A percentile compares a stretch with the other conserved stretches of the same genome.
phyloP scores from a whole-genome alignment of 306 rosid genomes.

The Lotus japonicus region DNA sequence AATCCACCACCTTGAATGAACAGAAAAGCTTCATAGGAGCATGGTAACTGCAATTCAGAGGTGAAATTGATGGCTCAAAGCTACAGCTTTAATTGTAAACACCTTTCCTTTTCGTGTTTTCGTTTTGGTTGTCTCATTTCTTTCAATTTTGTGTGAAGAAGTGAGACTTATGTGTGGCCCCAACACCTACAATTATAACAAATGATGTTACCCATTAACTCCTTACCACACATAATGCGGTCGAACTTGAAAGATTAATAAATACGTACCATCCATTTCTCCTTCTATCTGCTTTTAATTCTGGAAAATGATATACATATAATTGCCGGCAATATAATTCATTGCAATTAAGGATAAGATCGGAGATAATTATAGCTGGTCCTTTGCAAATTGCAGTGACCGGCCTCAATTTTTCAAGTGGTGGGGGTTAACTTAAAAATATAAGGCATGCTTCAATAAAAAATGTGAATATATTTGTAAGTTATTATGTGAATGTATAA shows the following conservation, averaged over 20 bases:
- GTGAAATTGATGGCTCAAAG: conserved; percentile 38
- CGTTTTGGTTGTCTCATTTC: neutral
- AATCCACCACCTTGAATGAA: conserved; percentile 15
- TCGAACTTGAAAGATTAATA: neutral
- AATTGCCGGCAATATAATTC: neutral
- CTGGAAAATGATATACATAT: neutral
- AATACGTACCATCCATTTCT: neutral
- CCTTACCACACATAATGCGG: conserved; percentile 8
- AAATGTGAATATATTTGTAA: too few species aligned
- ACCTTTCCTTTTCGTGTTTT: neutral
- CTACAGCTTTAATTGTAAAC: conserved; percentile 10
- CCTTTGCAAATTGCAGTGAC: too few species aligned
- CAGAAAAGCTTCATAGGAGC: conserved; percentile 11
- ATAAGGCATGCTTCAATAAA: too few species aligned
- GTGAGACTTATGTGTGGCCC: conserved; percentile 18
- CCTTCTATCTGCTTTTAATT: too few species aligned
- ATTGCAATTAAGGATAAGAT: neutral
- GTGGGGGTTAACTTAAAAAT: too few species aligned
- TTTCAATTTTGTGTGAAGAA: neutral
- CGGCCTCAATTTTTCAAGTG: too few species aligned
- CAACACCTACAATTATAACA: conserved; percentile 4
- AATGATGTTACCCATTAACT: conserved; percentile 21
- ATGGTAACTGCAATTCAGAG: conserved; percentile 16
- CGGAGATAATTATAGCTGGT: neutral
- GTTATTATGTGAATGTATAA: too few species aligned